Percentiles rank a stretch among this genome's conserved stretches.
Evolutionary conservation across 208 protist species (phyloP).

Genomic region (Herpetomonas tarakana): DNA sequence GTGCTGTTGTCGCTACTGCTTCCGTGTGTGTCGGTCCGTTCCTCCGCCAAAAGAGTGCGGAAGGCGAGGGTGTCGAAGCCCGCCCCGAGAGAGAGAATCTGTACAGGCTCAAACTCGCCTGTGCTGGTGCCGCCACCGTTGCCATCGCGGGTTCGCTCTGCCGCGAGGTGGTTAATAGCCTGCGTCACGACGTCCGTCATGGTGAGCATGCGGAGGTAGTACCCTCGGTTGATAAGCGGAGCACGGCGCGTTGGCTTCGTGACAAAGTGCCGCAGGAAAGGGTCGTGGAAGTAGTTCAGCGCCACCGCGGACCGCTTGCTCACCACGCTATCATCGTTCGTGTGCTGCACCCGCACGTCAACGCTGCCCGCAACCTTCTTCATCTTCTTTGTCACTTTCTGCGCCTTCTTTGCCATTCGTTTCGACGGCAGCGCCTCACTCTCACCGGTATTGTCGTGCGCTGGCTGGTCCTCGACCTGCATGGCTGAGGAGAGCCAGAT

Average conservation of each 20-base stretch:
- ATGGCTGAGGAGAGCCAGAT: too few relatives aligned
- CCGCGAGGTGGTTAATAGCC: conserved; percentile 25
- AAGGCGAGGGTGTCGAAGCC: conserved; percentile 88
- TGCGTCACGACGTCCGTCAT: conserved; percentile 69
- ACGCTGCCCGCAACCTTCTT: conserved; percentile 36
- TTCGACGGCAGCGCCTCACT: too few relatives aligned
- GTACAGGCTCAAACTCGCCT: conserved; percentile 21
- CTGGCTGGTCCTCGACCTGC: too few relatives aligned
- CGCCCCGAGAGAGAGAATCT: conserved; percentile 85
- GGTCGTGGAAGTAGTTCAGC: conserved; percentile 67
- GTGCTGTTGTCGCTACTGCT: neutral
- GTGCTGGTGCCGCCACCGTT: neutral
- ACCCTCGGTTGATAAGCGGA: conserved; percentile 88
- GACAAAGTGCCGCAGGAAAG: conserved; percentile 82
- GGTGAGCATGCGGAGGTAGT: conserved; percentile 83
- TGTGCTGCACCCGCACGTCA: conserved; percentile 84
- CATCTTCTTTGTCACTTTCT: conserved; percentile 46
- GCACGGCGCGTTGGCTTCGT: conserved; percentile 73
- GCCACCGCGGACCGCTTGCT: conserved; percentile 87
- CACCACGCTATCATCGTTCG: conserved; percentile 90
- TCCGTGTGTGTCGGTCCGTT: neutral
- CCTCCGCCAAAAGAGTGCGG: conserved; percentile 28
- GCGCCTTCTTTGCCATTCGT: conserved; percentile 50
- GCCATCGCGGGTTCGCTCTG: neutral
- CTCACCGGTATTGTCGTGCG: too few relatives aligned